Evolutionary conservation across 208 protist genomes (phyloP).

Genomic region (Willaertia magna): DNA sequence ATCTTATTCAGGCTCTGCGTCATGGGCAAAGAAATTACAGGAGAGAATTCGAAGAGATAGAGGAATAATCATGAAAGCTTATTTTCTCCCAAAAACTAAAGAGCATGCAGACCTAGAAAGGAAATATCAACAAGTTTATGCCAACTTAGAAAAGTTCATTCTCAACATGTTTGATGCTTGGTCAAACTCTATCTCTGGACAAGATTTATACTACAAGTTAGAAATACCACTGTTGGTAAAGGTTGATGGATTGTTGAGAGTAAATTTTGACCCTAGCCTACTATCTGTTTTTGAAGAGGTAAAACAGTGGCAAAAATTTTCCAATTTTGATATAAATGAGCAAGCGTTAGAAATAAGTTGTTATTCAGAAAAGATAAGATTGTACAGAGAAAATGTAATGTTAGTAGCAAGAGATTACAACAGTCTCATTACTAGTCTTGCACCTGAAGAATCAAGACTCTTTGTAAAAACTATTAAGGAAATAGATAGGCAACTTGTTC

Average conservation of each 20-base stretch:
- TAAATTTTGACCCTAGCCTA: constrained; percentile 81
- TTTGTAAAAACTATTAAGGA: constrained; percentile 76
- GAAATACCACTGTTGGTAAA: constrained; percentile 13
- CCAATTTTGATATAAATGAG: constrained; percentile 59
- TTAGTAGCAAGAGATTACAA: constrained; percentile 87
- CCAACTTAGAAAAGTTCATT: constrained; percentile 24
- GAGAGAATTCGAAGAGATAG: constrained; percentile 38
- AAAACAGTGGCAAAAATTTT: constrained; percentile 71
- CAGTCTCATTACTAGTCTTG: constrained; percentile 66
- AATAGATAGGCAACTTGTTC: constrained; percentile 72
- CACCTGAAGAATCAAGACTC: constrained; percentile 69
- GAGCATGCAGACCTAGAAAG: neutral
- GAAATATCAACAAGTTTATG: constrained; percentile 2
- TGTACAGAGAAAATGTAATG: constrained; percentile 87
- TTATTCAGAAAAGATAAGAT: constrained; percentile 70
- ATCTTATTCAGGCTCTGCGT: constrained; percentile 61
- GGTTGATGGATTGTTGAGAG: constrained; percentile 34
- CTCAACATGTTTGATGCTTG: constrained; percentile 20
- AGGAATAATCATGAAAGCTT: neutral
- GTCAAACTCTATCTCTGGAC: constrained; percentile 7
- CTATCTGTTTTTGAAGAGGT: constrained; percentile 83
- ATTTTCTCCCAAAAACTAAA: neutral
- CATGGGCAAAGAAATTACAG: constrained; percentile 66
- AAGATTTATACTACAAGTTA: constrained; percentile 1
- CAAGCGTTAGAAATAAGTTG: constrained; percentile 64